Evolutionary conservation across 257 asterid species (phyloP).

Genomic region (Solanum peruvianum): DNA sequence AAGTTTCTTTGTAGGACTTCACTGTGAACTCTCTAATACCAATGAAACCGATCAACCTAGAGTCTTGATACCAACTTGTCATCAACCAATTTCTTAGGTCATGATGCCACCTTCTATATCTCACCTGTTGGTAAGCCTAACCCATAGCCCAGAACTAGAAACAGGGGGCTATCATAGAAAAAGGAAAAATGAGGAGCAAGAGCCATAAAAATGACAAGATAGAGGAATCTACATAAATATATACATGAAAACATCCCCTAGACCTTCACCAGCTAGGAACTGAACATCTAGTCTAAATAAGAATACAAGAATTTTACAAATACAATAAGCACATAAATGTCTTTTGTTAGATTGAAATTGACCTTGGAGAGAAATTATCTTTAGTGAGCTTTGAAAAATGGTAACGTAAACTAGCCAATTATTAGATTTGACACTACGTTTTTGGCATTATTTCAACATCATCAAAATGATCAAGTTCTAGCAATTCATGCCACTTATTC

Average conservation of each 20-base stretch:
- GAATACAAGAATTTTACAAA: not conserved
- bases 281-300: not conserved
- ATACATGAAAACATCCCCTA: not conserved
- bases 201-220: not conserved
- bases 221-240: too few species aligned
- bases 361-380: not conserved
- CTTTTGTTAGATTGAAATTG: not conserved
- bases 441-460: not conserved
- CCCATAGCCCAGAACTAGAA: too few species aligned
- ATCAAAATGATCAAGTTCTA: not conserved
- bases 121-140: not conserved
- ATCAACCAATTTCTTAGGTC: not conserved
- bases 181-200: too few species aligned
- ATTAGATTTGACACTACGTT: not conserved
- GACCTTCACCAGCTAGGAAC: not conserved
- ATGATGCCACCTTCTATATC: not conserved
- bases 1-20: not conserved
- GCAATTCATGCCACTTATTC: not conserved
- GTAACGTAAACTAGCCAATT: too few species aligned
- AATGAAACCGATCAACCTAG: rapidly evolving
- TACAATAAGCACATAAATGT: not conserved
- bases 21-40: too few species aligned
- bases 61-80: not conserved
- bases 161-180: rapidly evolving
- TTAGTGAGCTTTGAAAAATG: not conserved